Conservation (phyloP, 805 yeast genomes). For the Metschnikowia continentalis region DNA sequence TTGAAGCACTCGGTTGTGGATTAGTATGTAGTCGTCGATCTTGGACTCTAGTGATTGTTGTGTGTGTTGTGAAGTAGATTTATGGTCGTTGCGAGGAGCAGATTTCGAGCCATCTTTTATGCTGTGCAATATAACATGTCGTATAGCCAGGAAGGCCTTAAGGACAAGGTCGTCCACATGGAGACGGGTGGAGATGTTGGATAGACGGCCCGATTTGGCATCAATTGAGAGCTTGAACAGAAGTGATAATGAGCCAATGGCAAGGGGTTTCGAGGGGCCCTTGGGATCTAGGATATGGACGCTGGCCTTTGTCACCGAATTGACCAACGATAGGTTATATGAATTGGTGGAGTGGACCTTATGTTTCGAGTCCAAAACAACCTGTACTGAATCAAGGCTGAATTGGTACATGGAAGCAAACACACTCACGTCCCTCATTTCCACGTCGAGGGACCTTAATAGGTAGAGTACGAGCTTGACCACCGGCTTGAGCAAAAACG, state of each 20-base stretch:
- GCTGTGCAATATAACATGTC: background rate
- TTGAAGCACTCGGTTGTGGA: constrained; percentile 10
- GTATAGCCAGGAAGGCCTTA: constrained; percentile 6
- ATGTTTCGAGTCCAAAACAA: background rate
- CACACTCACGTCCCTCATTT: constrained; percentile 1
- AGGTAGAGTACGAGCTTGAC: background rate
- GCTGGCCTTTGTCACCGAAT: background rate
- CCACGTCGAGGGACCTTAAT: constrained; percentile 7
- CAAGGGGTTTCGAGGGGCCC: background rate
- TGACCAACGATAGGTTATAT: background rate
- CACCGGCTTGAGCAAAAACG: background rate
- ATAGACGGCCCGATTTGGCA: constrained; percentile 6
- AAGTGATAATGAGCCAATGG: constrained; percentile 7
- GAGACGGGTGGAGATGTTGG: constrained; percentile 7
- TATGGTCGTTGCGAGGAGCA: background rate
- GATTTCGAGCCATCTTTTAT: background rate
- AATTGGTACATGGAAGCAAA: background rate
- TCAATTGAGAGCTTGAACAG: constrained; percentile 7
- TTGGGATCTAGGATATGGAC: background rate
- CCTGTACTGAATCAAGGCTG: constrained; percentile 1
- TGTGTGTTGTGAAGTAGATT: background rate
- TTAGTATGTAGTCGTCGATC: background rate
- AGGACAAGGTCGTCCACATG: constrained; percentile 12
- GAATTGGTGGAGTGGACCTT: background rate
- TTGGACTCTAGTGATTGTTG: background rate